Conservation (phyloP, 768 basidiomycete species). For the Coprinellus micaceus region DNA sequence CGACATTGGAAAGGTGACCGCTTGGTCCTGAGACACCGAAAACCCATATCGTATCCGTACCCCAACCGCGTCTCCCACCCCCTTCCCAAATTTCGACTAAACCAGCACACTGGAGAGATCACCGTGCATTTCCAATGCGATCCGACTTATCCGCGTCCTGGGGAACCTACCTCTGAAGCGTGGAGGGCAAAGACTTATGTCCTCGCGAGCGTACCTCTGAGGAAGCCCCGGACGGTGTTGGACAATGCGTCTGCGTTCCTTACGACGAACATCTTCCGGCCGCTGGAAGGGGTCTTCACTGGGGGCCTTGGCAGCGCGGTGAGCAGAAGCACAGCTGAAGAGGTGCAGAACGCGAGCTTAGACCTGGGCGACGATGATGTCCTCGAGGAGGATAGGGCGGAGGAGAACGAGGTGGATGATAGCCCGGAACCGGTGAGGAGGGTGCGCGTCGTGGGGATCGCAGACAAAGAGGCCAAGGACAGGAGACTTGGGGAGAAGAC, state of each 20-base stretch:
- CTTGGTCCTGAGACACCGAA: slow-evolving; percentile 71
- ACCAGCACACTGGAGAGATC: slow-evolving; percentile 52
- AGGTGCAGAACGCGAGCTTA: slow-evolving; percentile 63
- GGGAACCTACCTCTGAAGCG: slow-evolving; percentile 30
- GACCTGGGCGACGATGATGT: slow-evolving; percentile 78
- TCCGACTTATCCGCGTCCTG: slow-evolving; percentile 52
- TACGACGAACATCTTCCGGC: slow-evolving; percentile 54
- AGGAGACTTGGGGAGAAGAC: slow-evolving; percentile 27
- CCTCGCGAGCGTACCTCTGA: slow-evolving; percentile 61
- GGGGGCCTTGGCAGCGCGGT: slow-evolving; percentile 26
- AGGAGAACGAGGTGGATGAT: slow-evolving; percentile 78
- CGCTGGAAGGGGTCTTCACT: slow-evolving; percentile 47
- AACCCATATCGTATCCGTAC: slow-evolving; percentile 72
- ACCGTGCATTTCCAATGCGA: slow-evolving; percentile 57
- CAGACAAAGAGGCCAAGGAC: slow-evolving; percentile 25
- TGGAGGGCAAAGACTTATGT: slow-evolving; percentile 64
- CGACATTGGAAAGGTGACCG: slow-evolving; percentile 43
- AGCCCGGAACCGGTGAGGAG: slow-evolving; percentile 53
- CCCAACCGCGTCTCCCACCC: slow-evolving; percentile 78
- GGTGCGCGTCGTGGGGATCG: slow-evolving; percentile 48
- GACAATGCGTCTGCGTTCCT: slow-evolving; percentile 70
- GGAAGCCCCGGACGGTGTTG: slow-evolving; percentile 64
- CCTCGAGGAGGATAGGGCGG: slow-evolving; percentile 71
- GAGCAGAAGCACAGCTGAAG: slow-evolving; percentile 54
- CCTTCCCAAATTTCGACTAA: slow-evolving; percentile 66